Evolutionary conservation across 2,329 filamentous ascomycete species (phyloP).

Genomic region (Bipolaris gigantea): DNA sequence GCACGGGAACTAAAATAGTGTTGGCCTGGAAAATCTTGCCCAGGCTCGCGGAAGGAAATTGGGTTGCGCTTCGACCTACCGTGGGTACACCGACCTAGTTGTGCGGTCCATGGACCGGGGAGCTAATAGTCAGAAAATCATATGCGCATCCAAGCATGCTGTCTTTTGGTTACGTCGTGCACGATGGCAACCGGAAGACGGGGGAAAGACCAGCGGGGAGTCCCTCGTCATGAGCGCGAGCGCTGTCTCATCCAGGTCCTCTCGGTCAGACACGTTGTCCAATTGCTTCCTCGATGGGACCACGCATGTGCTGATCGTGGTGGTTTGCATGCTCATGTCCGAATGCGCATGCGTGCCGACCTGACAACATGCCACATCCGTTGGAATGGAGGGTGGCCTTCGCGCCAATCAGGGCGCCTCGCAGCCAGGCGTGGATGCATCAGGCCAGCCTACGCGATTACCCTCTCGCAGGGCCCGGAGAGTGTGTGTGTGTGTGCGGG

Average conservation of each 20-base stretch:
- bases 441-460: conserved; percentile 34
- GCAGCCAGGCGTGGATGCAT: conserved; percentile 12
- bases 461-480: conserved; percentile 12
- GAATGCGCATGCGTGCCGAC: conserved; percentile 19
- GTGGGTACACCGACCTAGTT: conserved; percentile 21
- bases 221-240: conserved; percentile 16
- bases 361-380: conserved; percentile 20
- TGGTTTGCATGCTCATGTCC: conserved; percentile 13
- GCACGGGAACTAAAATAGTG: conserved; percentile 41
- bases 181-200: conserved; percentile 12
- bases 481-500: conserved; percentile 11
- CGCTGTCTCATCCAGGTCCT: conserved; percentile 19
- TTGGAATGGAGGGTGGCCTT: conserved; percentile 14
- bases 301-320: conserved; percentile 13
- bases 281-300: conserved; percentile 15
- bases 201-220: conserved; percentile 3
- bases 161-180: conserved; percentile 1
- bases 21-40: conserved; percentile 31
- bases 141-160: conserved; percentile 10
- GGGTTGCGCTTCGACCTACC: conserved; percentile 22
- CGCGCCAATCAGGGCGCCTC: conserved; percentile 30
- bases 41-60: conserved; percentile 30
- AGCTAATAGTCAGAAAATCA: conserved; percentile 13
- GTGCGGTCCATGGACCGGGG: conserved; percentile 12
- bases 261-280: conserved; percentile 16